phyloP scores from a whole-genome alignment of 805 yeast species.

The Cyberlindnera amylophila region DNA sequence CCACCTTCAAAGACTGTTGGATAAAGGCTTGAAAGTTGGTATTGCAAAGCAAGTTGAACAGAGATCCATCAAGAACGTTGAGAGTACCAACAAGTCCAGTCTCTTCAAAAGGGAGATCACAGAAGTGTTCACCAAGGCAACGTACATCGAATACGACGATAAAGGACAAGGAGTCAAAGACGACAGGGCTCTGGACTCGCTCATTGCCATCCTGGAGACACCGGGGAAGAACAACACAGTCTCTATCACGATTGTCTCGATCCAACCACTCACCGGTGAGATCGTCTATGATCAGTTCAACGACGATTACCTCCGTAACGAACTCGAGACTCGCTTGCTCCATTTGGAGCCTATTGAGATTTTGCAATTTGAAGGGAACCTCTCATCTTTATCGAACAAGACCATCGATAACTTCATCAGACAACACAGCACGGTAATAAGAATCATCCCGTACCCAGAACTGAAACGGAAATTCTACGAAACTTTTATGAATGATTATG shows the following conservation, averaged over 20 bases:
- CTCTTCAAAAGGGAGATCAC: constrained; percentile 69
- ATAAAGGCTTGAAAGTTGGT: constrained; percentile 76
- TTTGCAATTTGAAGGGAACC: constrained; percentile 40
- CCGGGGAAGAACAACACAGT: not conserved
- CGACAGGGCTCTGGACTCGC: constrained; percentile 38
- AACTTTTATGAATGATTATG: constrained; percentile 15
- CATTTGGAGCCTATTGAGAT: constrained; percentile 80
- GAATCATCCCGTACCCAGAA: constrained; percentile 16
- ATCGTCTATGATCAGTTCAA: constrained; percentile 65
- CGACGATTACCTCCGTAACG: constrained; percentile 54
- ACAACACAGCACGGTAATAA: constrained; percentile 16
- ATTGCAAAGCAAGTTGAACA: constrained; percentile 84
- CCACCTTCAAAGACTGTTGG: constrained; percentile 70
- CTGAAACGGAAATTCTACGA: constrained; percentile 15
- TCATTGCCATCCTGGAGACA: constrained; percentile 41
- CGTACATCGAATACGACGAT: constrained; percentile 65
- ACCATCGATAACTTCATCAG: constrained; percentile 27
- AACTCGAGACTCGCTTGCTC: constrained; percentile 67
- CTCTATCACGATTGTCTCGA: constrained; percentile 50
- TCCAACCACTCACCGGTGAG: constrained; percentile 73
- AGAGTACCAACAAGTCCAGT: constrained; percentile 45
- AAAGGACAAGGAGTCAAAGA: constrained; percentile 23
- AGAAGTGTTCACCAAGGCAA: constrained; percentile 75
- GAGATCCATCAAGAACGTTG: constrained; percentile 60
- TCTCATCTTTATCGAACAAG: constrained; percentile 18